Evolutionary conservation across 768 basidiomycete species (phyloP).

Genomic region (Brasilioporus rufonigricans): DNA sequence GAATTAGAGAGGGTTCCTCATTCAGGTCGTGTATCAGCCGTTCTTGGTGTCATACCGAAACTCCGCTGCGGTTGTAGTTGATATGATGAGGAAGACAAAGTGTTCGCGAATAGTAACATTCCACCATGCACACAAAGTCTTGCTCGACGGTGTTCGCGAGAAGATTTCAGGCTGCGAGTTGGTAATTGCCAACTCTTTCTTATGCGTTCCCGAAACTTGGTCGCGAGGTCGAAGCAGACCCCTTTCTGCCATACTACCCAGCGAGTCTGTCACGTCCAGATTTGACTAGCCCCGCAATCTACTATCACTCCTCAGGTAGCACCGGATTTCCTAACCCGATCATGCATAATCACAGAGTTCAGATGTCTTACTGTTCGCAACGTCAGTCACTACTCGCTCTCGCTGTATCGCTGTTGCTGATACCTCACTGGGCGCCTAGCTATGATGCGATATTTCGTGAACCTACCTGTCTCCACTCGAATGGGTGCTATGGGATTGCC

Average conservation of each 20-base stretch:
- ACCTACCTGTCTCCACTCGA: neutral
- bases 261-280: neutral
- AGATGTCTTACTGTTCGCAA: constrained; percentile 3
- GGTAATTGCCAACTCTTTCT: constrained; percentile 15
- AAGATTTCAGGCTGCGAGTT: neutral
- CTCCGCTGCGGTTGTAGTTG: constrained; percentile 14
- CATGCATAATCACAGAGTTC: constrained; percentile 27
- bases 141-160: constrained; percentile 9
- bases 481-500: constrained; percentile 35
- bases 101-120: constrained; percentile 21
- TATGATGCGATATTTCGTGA: neutral
- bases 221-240: constrained; percentile 1
- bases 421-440: neutral
- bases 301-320: constrained; percentile 33
- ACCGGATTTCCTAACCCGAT: constrained; percentile 48
- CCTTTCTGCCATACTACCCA: constrained; percentile 14
- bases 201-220: constrained; percentile 38
- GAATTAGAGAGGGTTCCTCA: too few species aligned
- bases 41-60: constrained; percentile 23
- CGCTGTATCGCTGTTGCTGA: too few species aligned
- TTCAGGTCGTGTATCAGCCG: constrained; percentile 7
- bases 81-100: constrained; percentile 17
- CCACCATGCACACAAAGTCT: constrained; percentile 1
- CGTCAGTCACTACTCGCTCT: too few species aligned
- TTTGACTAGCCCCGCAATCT: constrained; percentile 6